phyloP scores from a whole-genome alignment of 169 alveolate species.

The Blepharisma undulans region DNA sequence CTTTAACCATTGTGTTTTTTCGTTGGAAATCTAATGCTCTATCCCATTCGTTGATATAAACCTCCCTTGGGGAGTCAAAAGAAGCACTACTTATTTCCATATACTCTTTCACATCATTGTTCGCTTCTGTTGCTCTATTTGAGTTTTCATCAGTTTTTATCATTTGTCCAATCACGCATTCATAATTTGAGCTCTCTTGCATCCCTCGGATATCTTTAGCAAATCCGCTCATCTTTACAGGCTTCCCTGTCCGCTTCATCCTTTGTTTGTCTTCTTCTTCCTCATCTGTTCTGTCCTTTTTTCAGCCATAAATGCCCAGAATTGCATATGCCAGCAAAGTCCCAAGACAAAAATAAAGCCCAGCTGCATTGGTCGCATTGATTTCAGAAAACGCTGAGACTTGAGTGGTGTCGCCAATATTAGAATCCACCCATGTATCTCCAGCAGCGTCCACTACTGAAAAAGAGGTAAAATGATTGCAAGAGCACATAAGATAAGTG shows the following conservation, averaged over 20 bases:
- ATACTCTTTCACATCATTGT: background rate
- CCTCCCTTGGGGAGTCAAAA: background rate
- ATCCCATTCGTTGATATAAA: background rate
- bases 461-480: background rate
- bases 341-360: background rate
- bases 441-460: background rate
- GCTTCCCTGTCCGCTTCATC: background rate
- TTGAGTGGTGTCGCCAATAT: background rate
- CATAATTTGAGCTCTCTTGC: background rate
- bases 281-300: background rate
- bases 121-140: background rate
- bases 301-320: background rate
- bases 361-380: background rate
- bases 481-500: background rate
- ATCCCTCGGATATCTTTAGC: background rate
- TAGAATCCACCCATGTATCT: background rate
- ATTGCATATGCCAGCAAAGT: background rate
- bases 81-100: too few species aligned
- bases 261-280: background rate
- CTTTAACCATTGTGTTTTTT: background rate
- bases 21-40: background rate
- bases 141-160: background rate
- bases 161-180: too few species aligned
- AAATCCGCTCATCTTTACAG: background rate
- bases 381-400: background rate